These are phyloP conservation scores for Tirmania nivea DNA, from an alignment of 495 filamentous ascomycete species.

Conservation along the genomic window DNA sequence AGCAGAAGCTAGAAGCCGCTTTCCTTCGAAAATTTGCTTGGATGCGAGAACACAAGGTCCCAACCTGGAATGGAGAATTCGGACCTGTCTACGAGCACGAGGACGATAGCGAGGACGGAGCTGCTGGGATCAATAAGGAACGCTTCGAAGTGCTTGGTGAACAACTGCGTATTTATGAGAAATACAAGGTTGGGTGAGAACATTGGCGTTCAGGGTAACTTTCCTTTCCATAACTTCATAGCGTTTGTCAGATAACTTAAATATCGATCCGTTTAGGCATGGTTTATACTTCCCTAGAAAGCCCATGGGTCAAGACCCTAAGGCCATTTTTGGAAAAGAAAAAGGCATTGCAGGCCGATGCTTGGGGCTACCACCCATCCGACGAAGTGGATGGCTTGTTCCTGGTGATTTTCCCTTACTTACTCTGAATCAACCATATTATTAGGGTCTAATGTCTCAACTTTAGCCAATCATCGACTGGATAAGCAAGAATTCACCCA, in stretches of 20 bases:
- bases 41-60: slow-evolving; percentile 29
- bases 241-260: not conserved
- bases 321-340: slow-evolving; percentile 35
- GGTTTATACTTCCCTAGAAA: slow-evolving; percentile 30
- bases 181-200: slow-evolving; percentile 33
- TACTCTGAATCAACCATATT: not conserved
- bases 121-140: slow-evolving; percentile 26
- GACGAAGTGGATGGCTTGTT: slow-evolving; percentile 15
- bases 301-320: slow-evolving; percentile 29
- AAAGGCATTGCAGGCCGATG: slow-evolving; percentile 28
- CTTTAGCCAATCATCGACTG: slow-evolving; percentile 14
- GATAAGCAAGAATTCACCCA: slow-evolving; percentile 7
- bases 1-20: slow-evolving; percentile 24
- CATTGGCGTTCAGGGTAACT: slow-evolving; percentile 32
- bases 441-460: not conserved
- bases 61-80: slow-evolving; percentile 47
- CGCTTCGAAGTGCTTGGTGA: slow-evolving; percentile 33
- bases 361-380: slow-evolving; percentile 29
- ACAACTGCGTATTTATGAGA: slow-evolving; percentile 36
- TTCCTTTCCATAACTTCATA: not conserved
- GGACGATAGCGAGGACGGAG: slow-evolving; percentile 11
- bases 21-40: slow-evolving; percentile 36
- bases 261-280: slow-evolving; percentile 21
- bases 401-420: not conserved
- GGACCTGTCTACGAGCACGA: slow-evolving; percentile 35